These are phyloP conservation scores for Gossypium australe DNA, from an alignment of 345 rosid genomes.

Conservation along the genomic window DNA sequence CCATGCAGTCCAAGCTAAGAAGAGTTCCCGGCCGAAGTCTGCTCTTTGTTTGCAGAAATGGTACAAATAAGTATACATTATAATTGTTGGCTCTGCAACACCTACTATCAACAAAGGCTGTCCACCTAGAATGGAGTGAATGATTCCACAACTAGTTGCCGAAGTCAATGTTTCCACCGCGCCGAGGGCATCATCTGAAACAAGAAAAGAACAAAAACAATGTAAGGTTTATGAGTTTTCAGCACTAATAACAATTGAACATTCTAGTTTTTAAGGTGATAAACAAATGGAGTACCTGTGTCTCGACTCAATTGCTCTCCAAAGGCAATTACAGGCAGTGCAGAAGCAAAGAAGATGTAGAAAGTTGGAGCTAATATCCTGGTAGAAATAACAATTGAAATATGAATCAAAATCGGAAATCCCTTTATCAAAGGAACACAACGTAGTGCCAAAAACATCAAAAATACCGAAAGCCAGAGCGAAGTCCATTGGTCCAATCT, in stretches of 20 bases:
- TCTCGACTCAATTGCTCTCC: slow-evolving; percentile 82
- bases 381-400: slow-evolving; percentile 12
- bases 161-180: slow-evolving; percentile 76
- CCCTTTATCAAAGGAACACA: background rate
- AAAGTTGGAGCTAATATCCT: slow-evolving; percentile 70
- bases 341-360: slow-evolving; percentile 77
- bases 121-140: slow-evolving; percentile 76
- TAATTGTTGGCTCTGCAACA: slow-evolving; percentile 84
- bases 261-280: background rate
- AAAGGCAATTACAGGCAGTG: slow-evolving; percentile 83
- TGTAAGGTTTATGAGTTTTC: background rate
- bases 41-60: slow-evolving; percentile 52
- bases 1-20: slow-evolving; percentile 81
- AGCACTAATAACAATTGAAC: background rate
- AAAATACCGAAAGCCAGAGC: slow-evolving; percentile 49
- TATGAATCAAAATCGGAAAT: slow-evolving; percentile 2
- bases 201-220: background rate
- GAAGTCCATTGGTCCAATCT: slow-evolving; percentile 50
- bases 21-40: slow-evolving; percentile 50
- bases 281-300: slow-evolving; percentile 42
- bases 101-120: slow-evolving; percentile 80
- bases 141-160: slow-evolving; percentile 70
- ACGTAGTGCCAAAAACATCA: background rate
- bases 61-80: slow-evolving; percentile 80
- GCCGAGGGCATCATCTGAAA: slow-evolving; percentile 59